phyloP scores from a whole-genome alignment of 2,329 filamentous ascomycete genomes.

The Beauveria brongniartii region DNA sequence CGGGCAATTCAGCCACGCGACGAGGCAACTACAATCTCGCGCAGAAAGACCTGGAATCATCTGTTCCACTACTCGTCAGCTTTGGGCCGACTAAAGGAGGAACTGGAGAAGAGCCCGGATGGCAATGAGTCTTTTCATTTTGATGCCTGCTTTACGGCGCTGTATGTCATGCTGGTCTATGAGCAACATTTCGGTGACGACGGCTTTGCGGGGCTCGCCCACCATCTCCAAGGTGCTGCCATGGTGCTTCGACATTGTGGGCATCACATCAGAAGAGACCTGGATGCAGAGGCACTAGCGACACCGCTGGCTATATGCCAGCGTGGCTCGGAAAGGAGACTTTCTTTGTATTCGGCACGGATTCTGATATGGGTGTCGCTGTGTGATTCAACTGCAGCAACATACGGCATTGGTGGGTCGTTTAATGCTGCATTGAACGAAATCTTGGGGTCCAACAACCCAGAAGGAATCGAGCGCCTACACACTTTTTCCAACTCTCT shows the following conservation, averaged over 20 bases:
- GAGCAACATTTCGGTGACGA: conserved; percentile 29
- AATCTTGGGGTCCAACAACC: conserved; percentile 2
- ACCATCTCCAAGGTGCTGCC: conserved; percentile 25
- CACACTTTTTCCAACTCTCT: conserved; percentile 26
- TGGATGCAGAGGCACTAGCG: neutral
- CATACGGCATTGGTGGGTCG: conserved; percentile 25
- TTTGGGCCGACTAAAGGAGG: conserved; percentile 23
- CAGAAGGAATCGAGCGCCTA: conserved; percentile 20
- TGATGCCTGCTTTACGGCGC: conserved; percentile 22
- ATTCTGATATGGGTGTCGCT: conserved; percentile 26
- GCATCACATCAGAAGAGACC: conserved; percentile 5
- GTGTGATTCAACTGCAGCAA: conserved; percentile 23
- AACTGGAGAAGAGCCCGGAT: conserved; percentile 15
- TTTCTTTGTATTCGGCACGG: conserved; percentile 26
- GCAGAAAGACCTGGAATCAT: conserved; percentile 12
- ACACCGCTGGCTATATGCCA: neutral
- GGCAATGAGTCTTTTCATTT: conserved; percentile 18
- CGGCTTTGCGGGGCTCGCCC: conserved; percentile 20
- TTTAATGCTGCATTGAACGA: conserved; percentile 20
- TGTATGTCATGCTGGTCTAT: conserved; percentile 29
- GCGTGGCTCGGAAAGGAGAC: conserved; percentile 1
- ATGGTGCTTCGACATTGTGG: conserved; percentile 22
- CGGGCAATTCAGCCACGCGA: conserved; percentile 22
- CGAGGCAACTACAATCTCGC: conserved; percentile 11
- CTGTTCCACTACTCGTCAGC: conserved; percentile 25